Percentiles rank a stretch among this genome's conserved stretches.
Evolutionary conservation across 2,329 filamentous ascomycete species (phyloP).

Genomic region (Talaromyces sp.): DNA sequence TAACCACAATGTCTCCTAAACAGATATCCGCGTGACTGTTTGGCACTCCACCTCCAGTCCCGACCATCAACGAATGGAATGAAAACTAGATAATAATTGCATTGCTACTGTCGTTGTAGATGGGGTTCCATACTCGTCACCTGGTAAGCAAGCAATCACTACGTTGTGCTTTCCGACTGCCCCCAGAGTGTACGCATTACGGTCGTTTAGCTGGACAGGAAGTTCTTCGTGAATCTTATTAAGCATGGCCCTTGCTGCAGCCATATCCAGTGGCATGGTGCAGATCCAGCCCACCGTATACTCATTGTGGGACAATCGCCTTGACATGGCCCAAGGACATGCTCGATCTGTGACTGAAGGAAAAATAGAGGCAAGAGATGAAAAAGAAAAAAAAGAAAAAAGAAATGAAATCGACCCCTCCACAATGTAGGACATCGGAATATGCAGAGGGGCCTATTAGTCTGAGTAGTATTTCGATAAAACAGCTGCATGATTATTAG

Average conservation of each 20-base stretch:
- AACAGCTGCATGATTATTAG: background rate
- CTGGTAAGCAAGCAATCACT: background rate
- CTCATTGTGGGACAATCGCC: background rate
- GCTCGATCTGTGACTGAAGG: background rate
- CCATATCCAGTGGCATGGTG: background rate
- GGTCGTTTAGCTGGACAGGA: background rate
- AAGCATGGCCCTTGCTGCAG: constrained; percentile 4
- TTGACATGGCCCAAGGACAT: background rate
- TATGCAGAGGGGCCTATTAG: background rate
- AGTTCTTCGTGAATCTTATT: constrained; percentile 13
- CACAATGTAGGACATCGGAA: background rate
- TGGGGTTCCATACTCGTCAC: background rate
- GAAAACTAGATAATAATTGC: background rate
- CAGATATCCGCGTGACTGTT: constrained; percentile 19
- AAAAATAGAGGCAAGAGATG: background rate
- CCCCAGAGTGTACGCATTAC: background rate
- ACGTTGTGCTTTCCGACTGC: background rate
- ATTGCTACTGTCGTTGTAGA: background rate
- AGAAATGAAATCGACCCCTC: background rate
- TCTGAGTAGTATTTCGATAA: background rate
- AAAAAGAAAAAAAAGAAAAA: too few relatives aligned
- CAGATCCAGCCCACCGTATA: constrained; percentile 5
- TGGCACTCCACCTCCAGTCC: constrained; percentile 14
- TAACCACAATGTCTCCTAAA: background rate
- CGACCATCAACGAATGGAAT: background rate